Evolutionary conservation across 805 yeast genomes (phyloP), one percentile per base, ranked within the genome.

Genomic region (Babjeviella inositovora): DNA sequence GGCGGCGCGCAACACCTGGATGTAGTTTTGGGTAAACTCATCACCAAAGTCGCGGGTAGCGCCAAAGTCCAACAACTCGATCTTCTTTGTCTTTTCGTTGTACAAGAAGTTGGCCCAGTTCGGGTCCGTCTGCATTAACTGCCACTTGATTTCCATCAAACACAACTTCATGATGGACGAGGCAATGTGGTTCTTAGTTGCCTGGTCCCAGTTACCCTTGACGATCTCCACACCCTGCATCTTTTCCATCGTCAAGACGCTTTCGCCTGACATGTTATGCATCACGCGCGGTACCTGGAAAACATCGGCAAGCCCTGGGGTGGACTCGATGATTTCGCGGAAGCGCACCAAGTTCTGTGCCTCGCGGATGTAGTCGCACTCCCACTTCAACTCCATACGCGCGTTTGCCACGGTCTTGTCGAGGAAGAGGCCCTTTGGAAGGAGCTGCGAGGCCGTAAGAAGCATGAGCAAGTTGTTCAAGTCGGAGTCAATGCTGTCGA

Each of bases 101-200:
- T 79, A 84, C 29, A 90, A 50, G 51, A 90, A 90, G 46, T 90
- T 90, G 21, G 98, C 96, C 98, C 98, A 90, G 47, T 90, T 90
- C 24, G 98, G 98, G 51, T 90, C 98, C 1, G 97, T 87, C 51
- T 90, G 98, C 98, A 90, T 90, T 51, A 75, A 87, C 38, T 64
- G 66, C 53, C 76, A 85, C 35, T 66, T 54, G 44, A 90, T 79
- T 49, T 90, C 98, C 34, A 64, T 57, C 22, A 90, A 53, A 40
- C 95, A 84, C 19, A 90, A 57, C 32, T 81, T 64, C 94, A 90
- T 77, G 24, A 90, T 71, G 33, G 75, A 64, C 4, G 80, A 66
- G 10, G 93, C 92, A 24, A 90, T 73, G 69, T 77, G 77, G 47
- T 90, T 57, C 30, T 64, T 70, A 6, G 75, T 68, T 6, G 66